Conservation (phyloP, 225 moss, liverwort and hornwort species). For the Pseudisothecium myosuroides region DNA sequence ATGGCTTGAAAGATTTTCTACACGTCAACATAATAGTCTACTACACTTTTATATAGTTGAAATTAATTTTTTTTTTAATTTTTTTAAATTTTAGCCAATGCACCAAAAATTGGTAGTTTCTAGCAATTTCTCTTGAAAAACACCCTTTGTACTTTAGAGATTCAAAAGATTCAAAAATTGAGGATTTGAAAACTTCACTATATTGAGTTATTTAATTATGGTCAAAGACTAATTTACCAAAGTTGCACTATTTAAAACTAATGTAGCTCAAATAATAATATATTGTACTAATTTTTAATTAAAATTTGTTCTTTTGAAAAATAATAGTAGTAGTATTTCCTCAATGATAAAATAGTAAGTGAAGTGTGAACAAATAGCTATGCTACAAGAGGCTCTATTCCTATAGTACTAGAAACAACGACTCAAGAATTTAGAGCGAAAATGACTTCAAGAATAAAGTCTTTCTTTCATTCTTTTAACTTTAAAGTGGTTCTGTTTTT, state of each 20-base stretch:
- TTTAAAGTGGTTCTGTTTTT: background rate
- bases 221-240: rapidly evolving
- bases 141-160: background rate
- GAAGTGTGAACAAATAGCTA: rapidly evolving
- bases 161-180: background rate
- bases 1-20: background rate
- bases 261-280: background rate
- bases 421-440: rapidly evolving
- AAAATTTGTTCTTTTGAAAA: background rate
- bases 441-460: background rate
- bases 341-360: background rate
- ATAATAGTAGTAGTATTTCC: rapidly evolving
- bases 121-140: background rate
- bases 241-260: background rate
- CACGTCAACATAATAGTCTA: rapidly evolving
- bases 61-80: background rate
- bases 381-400: too few relatives aligned
- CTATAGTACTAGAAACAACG: rapidly evolving
- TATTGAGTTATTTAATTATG: rapidly evolving
- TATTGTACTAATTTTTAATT: background rate
- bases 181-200: rapidly evolving
- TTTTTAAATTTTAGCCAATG: too few relatives aligned
- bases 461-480: background rate
- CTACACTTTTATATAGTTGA: background rate
- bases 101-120: background rate